Percentiles rank a stretch among this genome's conserved stretches.
These are phyloP conservation scores for Pichia sp. DNA, from an alignment of 1,139 yeast species.

Conservation along the genomic window DNA sequence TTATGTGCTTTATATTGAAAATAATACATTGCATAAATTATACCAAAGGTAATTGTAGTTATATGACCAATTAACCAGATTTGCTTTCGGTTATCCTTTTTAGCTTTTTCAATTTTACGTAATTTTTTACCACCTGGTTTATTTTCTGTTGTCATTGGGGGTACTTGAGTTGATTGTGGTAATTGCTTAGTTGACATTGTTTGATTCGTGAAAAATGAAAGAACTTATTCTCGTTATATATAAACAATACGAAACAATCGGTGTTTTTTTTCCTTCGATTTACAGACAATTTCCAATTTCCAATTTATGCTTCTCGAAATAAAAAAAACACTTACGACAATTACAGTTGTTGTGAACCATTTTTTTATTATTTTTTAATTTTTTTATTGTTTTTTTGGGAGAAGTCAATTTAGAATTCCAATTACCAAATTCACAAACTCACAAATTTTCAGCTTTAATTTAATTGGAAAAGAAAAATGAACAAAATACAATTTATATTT, in stretches of 20 bases:
- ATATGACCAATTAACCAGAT: conserved; percentile 62
- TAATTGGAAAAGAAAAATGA: too few species aligned
- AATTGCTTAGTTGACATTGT: background rate
- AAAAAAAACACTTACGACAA: too few species aligned
- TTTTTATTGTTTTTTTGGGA: too few species aligned
- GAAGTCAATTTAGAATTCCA: too few species aligned
- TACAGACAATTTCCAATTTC: too few species aligned
- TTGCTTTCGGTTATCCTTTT: conserved; percentile 32
- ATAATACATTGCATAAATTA: conserved; percentile 43
- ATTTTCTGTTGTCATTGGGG: background rate
- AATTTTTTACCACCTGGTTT: conserved; percentile 8
- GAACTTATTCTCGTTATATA: background rate
- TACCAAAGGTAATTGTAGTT: conserved; percentile 44
- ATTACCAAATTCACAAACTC: too few species aligned
- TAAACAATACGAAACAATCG: background rate
- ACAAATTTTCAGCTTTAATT: too few species aligned
- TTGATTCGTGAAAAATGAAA: background rate
- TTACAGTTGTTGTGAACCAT: too few species aligned
- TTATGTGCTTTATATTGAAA: conserved; percentile 37
- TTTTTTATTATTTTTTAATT: too few species aligned
- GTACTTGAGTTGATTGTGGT: background rate
- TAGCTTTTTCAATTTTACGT: conserved; percentile 11
- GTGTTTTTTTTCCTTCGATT: background rate
- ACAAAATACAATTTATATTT: too few species aligned
- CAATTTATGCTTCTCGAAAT: too few species aligned